phyloP scores from a whole-genome alignment of 257 asterid genomes.

The Solanum bulbocastanum region DNA sequence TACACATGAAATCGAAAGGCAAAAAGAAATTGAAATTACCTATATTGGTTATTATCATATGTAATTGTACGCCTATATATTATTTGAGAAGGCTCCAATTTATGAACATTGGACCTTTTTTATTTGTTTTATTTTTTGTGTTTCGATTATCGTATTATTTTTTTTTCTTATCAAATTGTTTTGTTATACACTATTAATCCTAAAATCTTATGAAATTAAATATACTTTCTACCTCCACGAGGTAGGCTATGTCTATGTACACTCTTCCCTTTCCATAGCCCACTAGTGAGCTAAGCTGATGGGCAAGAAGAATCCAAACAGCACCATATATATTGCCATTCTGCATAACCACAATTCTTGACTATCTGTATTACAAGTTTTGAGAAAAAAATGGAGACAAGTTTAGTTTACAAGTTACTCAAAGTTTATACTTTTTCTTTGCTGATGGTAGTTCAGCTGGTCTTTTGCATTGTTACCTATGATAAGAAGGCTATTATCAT shows the following conservation, averaged over 20 bases:
- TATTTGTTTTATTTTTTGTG: too few species aligned
- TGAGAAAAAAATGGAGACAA: conserved; percentile 25
- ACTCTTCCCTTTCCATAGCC: not conserved
- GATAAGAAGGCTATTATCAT: conserved; percentile 44
- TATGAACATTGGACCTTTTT: not conserved
- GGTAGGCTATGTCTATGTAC: not conserved
- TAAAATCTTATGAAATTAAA: too few species aligned
- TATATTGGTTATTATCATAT: not conserved
- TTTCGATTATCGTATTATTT: too few species aligned
- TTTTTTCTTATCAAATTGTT: too few species aligned
- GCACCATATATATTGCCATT: conserved; percentile 12
- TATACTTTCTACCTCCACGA: not conserved
- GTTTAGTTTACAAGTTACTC: conserved; percentile 27
- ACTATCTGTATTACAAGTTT: not conserved
- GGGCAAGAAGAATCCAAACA: conserved; percentile 13
- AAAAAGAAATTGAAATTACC: not conserved
- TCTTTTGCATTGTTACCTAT: conserved; percentile 35
- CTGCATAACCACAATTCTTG: conserved; percentile 14
- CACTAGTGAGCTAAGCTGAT: not conserved
- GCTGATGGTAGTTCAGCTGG: conserved; percentile 19
- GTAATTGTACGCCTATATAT: not conserved
- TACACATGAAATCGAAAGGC: not conserved
- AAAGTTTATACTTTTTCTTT: conserved; percentile 21
- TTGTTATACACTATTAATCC: too few species aligned
- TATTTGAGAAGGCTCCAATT: not conserved